Conservation (phyloP, 148 eudicot genomes). For the Bassia scoparia region DNA sequence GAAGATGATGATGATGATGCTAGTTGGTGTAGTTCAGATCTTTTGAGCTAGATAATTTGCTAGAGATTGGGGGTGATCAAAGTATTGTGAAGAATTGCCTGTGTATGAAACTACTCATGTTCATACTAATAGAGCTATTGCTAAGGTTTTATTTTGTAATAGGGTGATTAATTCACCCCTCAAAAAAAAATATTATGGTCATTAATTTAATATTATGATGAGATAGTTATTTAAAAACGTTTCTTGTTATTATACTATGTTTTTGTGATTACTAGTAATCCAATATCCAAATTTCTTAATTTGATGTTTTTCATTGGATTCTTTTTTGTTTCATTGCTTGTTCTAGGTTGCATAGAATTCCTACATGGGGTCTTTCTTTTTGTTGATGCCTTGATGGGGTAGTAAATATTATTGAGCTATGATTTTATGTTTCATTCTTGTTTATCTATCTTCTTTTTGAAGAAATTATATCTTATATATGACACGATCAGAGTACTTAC, state of each 20-base stretch:
- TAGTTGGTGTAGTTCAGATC: conserved; percentile 70
- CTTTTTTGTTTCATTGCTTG: background rate
- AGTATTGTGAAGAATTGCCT: conserved; percentile 63
- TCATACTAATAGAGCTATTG: conserved; percentile 57
- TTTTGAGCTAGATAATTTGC: conserved; percentile 69
- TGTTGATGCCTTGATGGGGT: background rate
- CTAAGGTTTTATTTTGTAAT: conserved; percentile 46
- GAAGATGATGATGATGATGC: conserved; percentile 41
- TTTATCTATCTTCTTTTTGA: too few relatives aligned
- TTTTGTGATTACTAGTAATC: background rate
- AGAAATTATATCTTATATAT: too few relatives aligned
- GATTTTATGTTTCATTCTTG: background rate
- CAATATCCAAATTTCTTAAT: background rate
- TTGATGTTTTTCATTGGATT: background rate
- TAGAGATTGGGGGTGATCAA: conserved; percentile 37
- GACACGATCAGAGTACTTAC: too few relatives aligned
- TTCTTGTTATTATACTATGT: background rate
- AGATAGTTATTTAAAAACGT: background rate
- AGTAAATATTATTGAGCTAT: background rate
- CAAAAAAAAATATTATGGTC: background rate
- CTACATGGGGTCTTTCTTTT: conserved; percentile 4
- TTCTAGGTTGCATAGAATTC: background rate
- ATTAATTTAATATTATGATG: conserved; percentile 7
- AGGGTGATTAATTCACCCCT: too few relatives aligned
- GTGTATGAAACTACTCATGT: conserved; percentile 76